These are phyloP conservation scores for Ministeria vibrans DNA, from an alignment of 78 protist species.

Conservation along the genomic window DNA sequence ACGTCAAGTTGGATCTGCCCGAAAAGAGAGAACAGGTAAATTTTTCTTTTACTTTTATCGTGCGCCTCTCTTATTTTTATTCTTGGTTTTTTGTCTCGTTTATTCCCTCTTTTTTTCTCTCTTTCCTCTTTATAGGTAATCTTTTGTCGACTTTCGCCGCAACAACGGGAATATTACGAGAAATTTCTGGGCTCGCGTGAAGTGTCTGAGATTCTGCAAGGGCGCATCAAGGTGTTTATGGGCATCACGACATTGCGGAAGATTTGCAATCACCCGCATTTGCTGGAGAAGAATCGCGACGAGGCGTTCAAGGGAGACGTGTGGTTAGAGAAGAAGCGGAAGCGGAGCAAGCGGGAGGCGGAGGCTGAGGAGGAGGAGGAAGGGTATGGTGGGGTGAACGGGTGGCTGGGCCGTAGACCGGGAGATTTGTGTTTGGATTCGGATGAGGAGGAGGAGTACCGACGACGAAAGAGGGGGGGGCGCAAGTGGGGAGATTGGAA, in stretches of 20 bases:
- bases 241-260: constrained; percentile 77
- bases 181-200: constrained; percentile 35
- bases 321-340: no score
- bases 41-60: no score
- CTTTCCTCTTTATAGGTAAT: constrained; percentile 47
- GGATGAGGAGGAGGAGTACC: no score
- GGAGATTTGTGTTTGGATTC: no score
- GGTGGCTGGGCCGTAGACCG: no score
- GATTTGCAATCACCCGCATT: constrained; percentile 93
- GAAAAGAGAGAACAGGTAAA: constrained; percentile 66
- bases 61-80: no score
- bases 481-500: background rate
- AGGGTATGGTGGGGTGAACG: no score
- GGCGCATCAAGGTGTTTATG: constrained; percentile 25
- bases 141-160: constrained; percentile 77
- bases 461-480: no score
- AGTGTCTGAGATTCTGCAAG: constrained; percentile 17
- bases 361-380: background rate
- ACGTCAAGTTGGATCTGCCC: constrained; percentile 74
- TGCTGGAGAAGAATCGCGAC: constrained; percentile 34
- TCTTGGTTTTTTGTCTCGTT: background rate
- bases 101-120: background rate
- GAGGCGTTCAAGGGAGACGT: no score
- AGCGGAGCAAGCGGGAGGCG: no score
- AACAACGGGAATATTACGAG: constrained; percentile 71